A percentile compares a stretch with the other conserved stretches of the same genome.
These are phyloP conservation scores for Neopestalotiopsis sp. DNA, from an alignment of 2,329 filamentous ascomycete genomes.

Conservation along the genomic window DNA sequence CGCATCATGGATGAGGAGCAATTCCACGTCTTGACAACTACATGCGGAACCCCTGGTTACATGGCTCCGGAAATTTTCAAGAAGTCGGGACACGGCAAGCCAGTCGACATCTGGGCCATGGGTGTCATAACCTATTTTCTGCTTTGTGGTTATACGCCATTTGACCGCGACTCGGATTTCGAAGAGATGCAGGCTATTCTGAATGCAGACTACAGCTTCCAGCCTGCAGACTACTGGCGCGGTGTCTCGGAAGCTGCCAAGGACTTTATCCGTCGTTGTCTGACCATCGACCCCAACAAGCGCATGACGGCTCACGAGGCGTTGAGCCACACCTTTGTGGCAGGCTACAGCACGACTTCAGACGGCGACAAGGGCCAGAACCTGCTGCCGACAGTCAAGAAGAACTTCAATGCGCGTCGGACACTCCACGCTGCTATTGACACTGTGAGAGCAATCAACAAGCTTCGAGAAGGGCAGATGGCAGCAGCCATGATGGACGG, in stretches of 20 bases:
- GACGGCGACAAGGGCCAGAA: conserved; percentile 63
- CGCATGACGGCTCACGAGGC: conserved; percentile 91
- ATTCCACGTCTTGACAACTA: conserved; percentile 96
- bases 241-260: conserved; percentile 85
- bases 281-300: conserved; percentile 85
- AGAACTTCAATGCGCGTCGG: conserved; percentile 75
- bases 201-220: conserved; percentile 94
- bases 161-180: conserved; percentile 95
- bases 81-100: conserved; percentile 96
- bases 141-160: conserved; percentile 96
- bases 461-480: conserved; percentile 66
- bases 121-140: conserved; percentile 99
- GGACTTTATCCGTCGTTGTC: conserved; percentile 89
- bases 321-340: conserved; percentile 69
- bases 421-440: conserved; percentile 75
- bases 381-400: conserved; percentile 72
- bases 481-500: conserved; percentile 65
- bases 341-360: conserved; percentile 52
- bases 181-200: conserved; percentile 99
- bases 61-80: conserved; percentile 99
- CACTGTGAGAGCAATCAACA: conserved; percentile 74
- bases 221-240: conserved; percentile 94
- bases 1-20: conserved; percentile 99
- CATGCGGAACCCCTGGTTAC: conserved; percentile 96
- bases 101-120: conserved; percentile 97